Percentiles rank a stretch among this genome's conserved stretches.
These are phyloP conservation scores for Populus pruinosa DNA, from an alignment of 345 rosid species.

Conservation along the genomic window DNA sequence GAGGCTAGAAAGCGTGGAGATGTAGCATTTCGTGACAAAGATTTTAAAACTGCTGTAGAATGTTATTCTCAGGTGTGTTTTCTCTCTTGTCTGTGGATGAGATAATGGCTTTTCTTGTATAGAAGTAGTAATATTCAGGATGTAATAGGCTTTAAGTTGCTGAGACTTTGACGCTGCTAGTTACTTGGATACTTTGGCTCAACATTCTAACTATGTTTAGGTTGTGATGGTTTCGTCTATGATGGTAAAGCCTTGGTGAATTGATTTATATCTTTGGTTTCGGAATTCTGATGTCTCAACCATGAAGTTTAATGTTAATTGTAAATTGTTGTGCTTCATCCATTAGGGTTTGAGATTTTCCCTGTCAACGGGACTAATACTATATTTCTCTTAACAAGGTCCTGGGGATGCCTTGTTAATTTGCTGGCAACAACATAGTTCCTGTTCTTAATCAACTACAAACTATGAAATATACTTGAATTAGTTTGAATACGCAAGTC, in stretches of 20 bases:
- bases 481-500: not conserved
- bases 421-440: not conserved
- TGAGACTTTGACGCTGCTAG: not conserved
- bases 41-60: constrained; percentile 63
- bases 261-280: not conserved
- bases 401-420: not conserved
- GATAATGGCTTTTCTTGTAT: not conserved
- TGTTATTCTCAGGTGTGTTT: constrained; percentile 73
- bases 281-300: not conserved
- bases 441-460: not conserved
- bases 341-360: too few species aligned
- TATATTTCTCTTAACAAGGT: not conserved
- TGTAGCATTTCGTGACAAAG: constrained; percentile 66
- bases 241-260: not conserved
- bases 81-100: not conserved
- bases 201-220: not conserved
- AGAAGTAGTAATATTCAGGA: not conserved
- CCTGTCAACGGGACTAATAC: too few species aligned
- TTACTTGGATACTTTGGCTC: not conserved
- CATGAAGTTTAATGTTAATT: not conserved
- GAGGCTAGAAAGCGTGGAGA: constrained; percentile 89
- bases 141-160: not conserved
- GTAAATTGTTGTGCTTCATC: too few species aligned
- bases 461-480: not conserved
- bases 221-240: not conserved